Base-by-base conservation (phyloP, 73 alveolate genomes). In the Paramecium pentaurelia region DNA sequence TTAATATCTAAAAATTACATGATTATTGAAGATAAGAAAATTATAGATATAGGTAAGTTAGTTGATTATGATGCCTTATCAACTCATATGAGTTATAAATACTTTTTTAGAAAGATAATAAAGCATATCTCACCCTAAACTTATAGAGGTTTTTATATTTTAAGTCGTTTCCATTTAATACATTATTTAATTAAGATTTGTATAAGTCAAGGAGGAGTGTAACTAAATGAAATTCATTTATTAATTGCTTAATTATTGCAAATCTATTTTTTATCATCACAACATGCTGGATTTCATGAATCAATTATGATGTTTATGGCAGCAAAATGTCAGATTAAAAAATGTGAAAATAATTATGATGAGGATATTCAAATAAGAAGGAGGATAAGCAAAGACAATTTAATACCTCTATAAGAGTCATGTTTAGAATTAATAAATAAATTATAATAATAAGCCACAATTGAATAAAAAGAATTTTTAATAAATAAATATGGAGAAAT, bases 271-370 rank as follows among this genome's bases (percentile, higher is more conserved):
- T 49, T 80, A 16, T 32, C 64, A n/a, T 80, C 91, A 7, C 16
- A 80, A 80, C 91, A 80, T 80, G 91, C 91, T 44, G 91, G 91
- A 47, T 80, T 80, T 80, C 91, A 80, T 80, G 91, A 80, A 49
- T 80, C 71, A 1, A 80, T 80, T 8, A 80, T 80, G 91, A 80
- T 80, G 91, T 20, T 27, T 7, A 49, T 80, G 77, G 47, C 91
- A 45, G 71, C 75, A 8, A 80, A 80, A 49, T 80, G 27, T 40
- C 16, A 37, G 36, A 44, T 73, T 14, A 0, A 36, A 9, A 73
- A 34, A 73, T 25, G 4, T 37, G 14, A 60, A 9, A 40, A 20
- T 28, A 10, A 16, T 40, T 42, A 45, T 80, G 91, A 80, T 27
- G 91, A 80, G 44, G 75, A 80, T 49, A 44, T 47, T 32, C 30